These are phyloP conservation scores for Colletotrichum paranaense DNA, from an alignment of 2,329 filamentous ascomycete species.

Conservation along the genomic window DNA sequence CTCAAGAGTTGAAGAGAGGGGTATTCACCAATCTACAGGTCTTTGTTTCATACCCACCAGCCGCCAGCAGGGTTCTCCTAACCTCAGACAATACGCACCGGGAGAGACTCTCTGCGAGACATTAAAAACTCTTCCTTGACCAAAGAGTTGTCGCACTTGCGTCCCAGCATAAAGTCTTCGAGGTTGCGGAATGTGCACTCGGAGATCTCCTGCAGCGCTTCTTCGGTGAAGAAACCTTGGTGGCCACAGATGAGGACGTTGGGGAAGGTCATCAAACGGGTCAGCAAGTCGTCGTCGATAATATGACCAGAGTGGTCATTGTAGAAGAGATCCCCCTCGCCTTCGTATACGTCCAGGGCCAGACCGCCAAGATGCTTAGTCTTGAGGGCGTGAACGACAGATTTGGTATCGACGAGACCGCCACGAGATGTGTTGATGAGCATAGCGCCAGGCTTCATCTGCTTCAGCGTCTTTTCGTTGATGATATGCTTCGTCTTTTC, in stretches of 20 bases:
- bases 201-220: slow-evolving; percentile 73
- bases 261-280: slow-evolving; percentile 75
- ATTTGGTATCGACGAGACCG: slow-evolving; percentile 69
- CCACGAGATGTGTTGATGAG: slow-evolving; percentile 77
- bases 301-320: slow-evolving; percentile 73
- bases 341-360: slow-evolving; percentile 77
- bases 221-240: slow-evolving; percentile 76
- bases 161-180: slow-evolving; percentile 52
- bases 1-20: not conserved
- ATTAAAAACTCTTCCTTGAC: slow-evolving; percentile 39
- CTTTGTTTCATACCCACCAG: not conserved
- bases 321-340: slow-evolving; percentile 73
- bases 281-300: slow-evolving; percentile 74
- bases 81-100: slow-evolving; percentile 45
- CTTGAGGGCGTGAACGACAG: slow-evolving; percentile 72
- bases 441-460: slow-evolving; percentile 70
- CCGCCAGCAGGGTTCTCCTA: not conserved
- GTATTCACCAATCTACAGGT: slow-evolving; percentile 1
- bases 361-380: slow-evolving; percentile 68
- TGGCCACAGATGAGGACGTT: slow-evolving; percentile 76
- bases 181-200: slow-evolving; percentile 69
- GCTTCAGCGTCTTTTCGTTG: slow-evolving; percentile 60
- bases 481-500: slow-evolving; percentile 71
- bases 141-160: slow-evolving; percentile 52
- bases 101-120: slow-evolving; percentile 42